Base-by-base conservation (phyloP, 352 stramenopile genomes). In the Peronosclerospora sorghi region DNA sequence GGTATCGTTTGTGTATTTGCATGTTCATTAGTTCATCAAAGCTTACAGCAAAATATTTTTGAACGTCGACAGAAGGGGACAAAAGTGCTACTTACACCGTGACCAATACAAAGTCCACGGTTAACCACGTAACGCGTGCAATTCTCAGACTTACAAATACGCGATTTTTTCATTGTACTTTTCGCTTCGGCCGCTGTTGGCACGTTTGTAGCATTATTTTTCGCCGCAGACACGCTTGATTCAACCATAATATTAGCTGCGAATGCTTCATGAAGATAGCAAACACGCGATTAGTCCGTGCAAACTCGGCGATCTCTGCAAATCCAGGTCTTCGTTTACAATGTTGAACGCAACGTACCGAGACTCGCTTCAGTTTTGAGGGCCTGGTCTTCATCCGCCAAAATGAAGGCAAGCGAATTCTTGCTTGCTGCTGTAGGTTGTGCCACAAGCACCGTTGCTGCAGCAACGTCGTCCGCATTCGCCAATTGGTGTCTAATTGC, bases 91-190 rank as follows among this genome's bases (percentile, higher is more conserved):
- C 59, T 39, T 46, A 68, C 59, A 20, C 77, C 77, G 49, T 89
- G 77, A 36, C 70, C 69, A 45, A 84, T 83, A 42, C 74, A 89
- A 10, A 84, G 62, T 10, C 78, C 75, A 34, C 74, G 73, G 53
- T 84, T 83, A 19, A 86, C 69, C 28, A 84, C 70, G 46, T 85
- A 86, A 27, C 69, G 68, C 15, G 69, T 84, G 55, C 77, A 89
- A 45, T 68, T 68, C 7, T 86, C 66, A 38, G 82, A 66, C 48
- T 83, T 83, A 60, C 77, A 89, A 27, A 83, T 81, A 19, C 76
- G 69, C 44, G 74, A 84, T 28, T 78, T 82, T 45, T 84, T 80
- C 17, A 80, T 54, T 12, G 60, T 29, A 37, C 35, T 18, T 15
- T 54, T 58, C 8, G 41, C 10, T 32, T 17, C 35, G 12, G 47